Percentiles rank a stretch among this genome's conserved stretches.
Conservation (phyloP, 2,329 filamentous ascomycete species). For the Colletotrichum karsti region DNA sequence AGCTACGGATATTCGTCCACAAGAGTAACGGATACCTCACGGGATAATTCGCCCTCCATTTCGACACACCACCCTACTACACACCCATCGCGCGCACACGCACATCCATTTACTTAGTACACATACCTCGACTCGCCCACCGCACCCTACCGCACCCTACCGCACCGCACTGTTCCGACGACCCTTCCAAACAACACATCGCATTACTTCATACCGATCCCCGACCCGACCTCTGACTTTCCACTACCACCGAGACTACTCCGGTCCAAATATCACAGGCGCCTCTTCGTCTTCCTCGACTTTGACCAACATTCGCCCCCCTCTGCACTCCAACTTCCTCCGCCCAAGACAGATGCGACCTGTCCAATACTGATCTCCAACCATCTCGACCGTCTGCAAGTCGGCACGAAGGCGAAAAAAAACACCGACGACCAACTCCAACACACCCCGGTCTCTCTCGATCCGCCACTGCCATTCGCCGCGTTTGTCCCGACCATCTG, state of each 20-base stretch:
- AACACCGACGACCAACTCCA: conserved; percentile 18
- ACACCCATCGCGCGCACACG: background rate
- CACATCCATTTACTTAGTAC: background rate
- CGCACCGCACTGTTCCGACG: background rate
- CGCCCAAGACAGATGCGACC: background rate
- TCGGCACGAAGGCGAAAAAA: conserved; percentile 6
- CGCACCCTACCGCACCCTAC: no score
- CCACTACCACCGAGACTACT: background rate
- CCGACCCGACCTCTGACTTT: conserved; percentile 3
- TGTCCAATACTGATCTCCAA: background rate
- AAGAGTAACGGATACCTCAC: background rate
- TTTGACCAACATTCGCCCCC: background rate
- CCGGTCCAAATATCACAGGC: conserved; percentile 12
- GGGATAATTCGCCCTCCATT: background rate
- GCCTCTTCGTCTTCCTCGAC: background rate
- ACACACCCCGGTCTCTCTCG: conserved; percentile 15
- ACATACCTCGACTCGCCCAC: background rate
- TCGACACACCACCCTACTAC: background rate
- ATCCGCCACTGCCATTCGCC: conserved; percentile 19
- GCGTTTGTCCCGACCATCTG: conserved; percentile 26
- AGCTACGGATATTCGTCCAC: background rate
- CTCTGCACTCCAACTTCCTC: background rate
- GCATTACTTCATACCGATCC: conserved; percentile 26
- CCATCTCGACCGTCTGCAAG: background rate
- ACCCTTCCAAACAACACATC: conserved; percentile 4